Evolutionary conservation across 1,139 yeast species (phyloP).

Genomic region (Candida labiduridarum): DNA sequence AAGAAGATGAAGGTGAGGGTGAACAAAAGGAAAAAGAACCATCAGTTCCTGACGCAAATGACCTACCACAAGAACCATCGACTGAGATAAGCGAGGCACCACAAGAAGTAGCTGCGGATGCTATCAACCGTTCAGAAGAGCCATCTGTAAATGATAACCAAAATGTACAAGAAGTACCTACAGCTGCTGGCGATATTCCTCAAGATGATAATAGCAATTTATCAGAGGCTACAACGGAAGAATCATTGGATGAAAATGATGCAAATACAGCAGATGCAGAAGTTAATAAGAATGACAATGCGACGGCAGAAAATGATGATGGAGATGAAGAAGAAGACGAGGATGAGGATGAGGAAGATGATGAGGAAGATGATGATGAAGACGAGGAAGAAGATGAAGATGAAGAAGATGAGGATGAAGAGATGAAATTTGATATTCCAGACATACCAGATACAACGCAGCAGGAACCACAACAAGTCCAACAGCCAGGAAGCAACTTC

Average conservation of each 20-base stretch:
- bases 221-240: slow-evolving; percentile 7
- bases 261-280: not conserved
- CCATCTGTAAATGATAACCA: not conserved
- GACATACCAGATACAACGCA: slow-evolving; percentile 5
- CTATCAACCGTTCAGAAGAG: slow-evolving; percentile 2
- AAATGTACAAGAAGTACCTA: slow-evolving; percentile 6
- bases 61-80: not conserved
- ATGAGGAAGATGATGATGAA: slow-evolving; percentile 29
- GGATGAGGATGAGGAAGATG: slow-evolving; percentile 23
- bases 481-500: not conserved
- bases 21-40: slow-evolving; percentile 9
- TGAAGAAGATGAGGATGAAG: slow-evolving; percentile 37
- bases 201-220: slow-evolving; percentile 6
- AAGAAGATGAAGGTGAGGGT: slow-evolving; percentile 12
- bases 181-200: slow-evolving; percentile 3
- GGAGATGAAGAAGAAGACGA: slow-evolving; percentile 13
- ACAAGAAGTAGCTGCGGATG: not conserved
- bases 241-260: slow-evolving; percentile 6
- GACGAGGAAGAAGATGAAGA: slow-evolving; percentile 17
- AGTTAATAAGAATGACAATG: not conserved
- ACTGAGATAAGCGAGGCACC: not conserved
- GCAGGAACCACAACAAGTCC: not conserved
- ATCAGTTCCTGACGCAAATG: slow-evolving; percentile 8
- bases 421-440: slow-evolving; percentile 12
- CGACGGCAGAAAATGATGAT: not conserved